These are phyloP conservation scores for Butyriboletus appendiculatus DNA, from an alignment of 1,284 basidiomycete genomes.

Conservation along the genomic window DNA sequence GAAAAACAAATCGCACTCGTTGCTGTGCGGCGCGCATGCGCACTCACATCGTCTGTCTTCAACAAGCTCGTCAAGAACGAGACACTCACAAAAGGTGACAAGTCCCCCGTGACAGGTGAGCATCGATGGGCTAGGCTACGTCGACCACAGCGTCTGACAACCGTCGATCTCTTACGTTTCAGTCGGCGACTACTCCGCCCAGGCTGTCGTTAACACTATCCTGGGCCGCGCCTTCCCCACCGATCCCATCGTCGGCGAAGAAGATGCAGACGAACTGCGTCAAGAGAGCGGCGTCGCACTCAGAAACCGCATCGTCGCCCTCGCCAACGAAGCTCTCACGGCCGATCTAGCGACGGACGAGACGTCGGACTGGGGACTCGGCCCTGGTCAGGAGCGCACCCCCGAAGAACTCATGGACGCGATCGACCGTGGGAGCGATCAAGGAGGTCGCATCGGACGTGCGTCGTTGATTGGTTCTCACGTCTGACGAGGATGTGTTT, in stretches of 20 bases:
- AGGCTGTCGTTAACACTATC: constrained; percentile 86
- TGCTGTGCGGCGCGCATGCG: constrained; percentile 90
- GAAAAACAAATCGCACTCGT: constrained; percentile 79
- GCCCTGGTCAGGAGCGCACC: constrained; percentile 51
- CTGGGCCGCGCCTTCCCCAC: constrained; percentile 75
- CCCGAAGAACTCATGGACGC: constrained; percentile 72
- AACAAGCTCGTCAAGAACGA: constrained; percentile 86
- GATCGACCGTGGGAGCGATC: constrained; percentile 84
- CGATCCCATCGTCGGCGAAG: constrained; percentile 94
- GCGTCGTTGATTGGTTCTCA: constrained; percentile 37
- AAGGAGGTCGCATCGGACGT: constrained; percentile 82
- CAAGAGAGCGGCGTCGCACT: constrained; percentile 52
- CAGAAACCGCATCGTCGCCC: constrained; percentile 70
- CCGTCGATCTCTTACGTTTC: not conserved
- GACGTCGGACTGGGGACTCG: constrained; percentile 63
- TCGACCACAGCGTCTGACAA: not conserved
- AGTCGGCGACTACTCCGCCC: constrained; percentile 92
- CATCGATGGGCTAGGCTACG: not conserved
- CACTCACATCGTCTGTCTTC: constrained; percentile 86
- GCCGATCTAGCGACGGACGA: constrained; percentile 55
- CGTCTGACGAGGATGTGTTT: constrained; percentile 3
- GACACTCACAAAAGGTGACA: constrained; percentile 90
- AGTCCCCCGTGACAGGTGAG: constrained; percentile 93
- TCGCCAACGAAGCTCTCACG: constrained; percentile 83
- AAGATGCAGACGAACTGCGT: constrained; percentile 85